Conservation (phyloP, 2,329 filamentous ascomycete species). For the Alternaria sp. region DNA sequence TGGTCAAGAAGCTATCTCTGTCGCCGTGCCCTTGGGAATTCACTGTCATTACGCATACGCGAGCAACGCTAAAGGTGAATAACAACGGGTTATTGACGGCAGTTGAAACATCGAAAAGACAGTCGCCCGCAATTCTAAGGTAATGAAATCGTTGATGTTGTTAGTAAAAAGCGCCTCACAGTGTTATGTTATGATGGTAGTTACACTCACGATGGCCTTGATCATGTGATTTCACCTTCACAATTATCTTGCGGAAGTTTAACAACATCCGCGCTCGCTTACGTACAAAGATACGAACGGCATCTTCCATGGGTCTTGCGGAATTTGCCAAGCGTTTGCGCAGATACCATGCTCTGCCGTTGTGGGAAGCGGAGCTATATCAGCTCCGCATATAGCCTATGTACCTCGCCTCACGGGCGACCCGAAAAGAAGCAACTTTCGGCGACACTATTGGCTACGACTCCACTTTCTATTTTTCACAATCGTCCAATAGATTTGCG, state of each 20-base stretch:
- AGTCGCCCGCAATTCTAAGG: background rate
- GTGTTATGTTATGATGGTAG: background rate
- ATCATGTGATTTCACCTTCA: background rate
- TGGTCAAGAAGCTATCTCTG: background rate
- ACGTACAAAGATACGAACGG: background rate
- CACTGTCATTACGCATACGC: background rate
- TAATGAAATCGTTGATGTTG: no score
- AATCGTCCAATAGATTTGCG: slow-evolving; percentile 11
- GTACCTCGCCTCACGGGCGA: slow-evolving; percentile 14
- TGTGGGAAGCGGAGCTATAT: slow-evolving; percentile 16
- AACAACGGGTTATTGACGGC: background rate
- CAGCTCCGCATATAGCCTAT: slow-evolving; percentile 22
- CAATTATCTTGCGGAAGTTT: background rate
- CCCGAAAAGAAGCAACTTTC: slow-evolving; percentile 7
- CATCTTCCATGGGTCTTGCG: background rate
- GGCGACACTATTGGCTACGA: slow-evolving; percentile 9
- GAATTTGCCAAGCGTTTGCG: background rate
- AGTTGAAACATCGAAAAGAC: background rate
- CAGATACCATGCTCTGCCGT: background rate
- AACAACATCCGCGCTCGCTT: slow-evolving; percentile 1
- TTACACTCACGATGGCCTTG: background rate
- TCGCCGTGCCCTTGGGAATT: background rate
- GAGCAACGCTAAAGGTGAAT: background rate
- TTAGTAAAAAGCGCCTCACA: background rate
- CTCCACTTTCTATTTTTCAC: slow-evolving; percentile 6